A percentile compares a stretch with the other conserved stretches of the same genome.
These are phyloP conservation scores for Zygnema cylindricum DNA, from an alignment of 139 green algal species.

Conservation along the genomic window DNA sequence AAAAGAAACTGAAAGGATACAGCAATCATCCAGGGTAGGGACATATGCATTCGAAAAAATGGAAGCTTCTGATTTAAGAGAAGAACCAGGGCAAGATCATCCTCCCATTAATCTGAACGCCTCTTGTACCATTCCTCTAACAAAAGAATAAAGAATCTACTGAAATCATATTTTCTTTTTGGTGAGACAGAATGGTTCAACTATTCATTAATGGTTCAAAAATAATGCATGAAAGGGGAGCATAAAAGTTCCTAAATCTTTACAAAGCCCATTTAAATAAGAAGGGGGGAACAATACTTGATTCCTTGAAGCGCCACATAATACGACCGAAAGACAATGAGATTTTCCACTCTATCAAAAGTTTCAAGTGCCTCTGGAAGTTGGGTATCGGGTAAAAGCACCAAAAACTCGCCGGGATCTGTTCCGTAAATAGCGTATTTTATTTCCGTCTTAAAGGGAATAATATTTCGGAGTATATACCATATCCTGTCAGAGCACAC, in stretches of 20 bases:
- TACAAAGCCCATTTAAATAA: too few species aligned
- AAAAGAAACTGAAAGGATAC: background rate
- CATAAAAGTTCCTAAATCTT: too few species aligned
- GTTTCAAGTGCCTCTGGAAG: background rate
- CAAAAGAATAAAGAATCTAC: too few species aligned
- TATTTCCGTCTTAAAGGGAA: background rate
- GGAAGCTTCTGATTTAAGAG: too few species aligned
- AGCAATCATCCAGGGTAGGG: background rate
- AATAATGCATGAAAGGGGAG: too few species aligned
- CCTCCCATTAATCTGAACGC: too few species aligned
- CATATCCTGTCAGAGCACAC: background rate
- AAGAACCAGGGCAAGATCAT: too few species aligned
- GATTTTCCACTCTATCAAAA: constrained; percentile 1
- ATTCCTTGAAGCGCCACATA: constrained; percentile 42
- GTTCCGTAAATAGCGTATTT: constrained; percentile 36
- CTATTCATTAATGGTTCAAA: too few species aligned
- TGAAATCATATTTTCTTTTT: too few species aligned
- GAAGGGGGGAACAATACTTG: too few species aligned
- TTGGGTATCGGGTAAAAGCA: background rate
- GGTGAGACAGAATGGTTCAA: too few species aligned
- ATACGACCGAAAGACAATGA: constrained; percentile 25
- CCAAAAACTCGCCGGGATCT: background rate
- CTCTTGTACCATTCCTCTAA: too few species aligned
- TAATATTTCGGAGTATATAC: background rate
- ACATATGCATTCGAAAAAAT: background rate